Evolutionary conservation across 2,329 filamentous ascomycete species (phyloP), one percentile per base, ranked within the genome.

Genomic region (Cladosporium colombiae): DNA sequence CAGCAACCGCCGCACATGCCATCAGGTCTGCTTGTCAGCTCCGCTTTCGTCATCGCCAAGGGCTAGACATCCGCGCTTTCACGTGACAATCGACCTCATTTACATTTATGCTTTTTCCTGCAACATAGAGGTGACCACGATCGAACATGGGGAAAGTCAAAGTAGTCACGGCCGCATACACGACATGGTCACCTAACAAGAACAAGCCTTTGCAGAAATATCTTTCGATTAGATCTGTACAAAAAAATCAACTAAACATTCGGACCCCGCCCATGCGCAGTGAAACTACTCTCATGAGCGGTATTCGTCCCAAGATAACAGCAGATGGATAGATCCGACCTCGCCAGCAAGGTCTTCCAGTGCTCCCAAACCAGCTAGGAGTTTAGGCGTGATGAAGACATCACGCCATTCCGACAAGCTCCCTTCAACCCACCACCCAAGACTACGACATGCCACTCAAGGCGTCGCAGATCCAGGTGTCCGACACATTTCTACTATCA

Each of bases 161-260:
- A 44, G 7, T 7, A 8, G 10, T 46, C n/a, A 46, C 40, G 5
- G 8, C 3, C 3, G 2, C 1, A 11, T 46, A 21, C 21, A 21
- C 40, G 10, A 21, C 50, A 53, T 29, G 3, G 5, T 29, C 50
- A 29, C 27, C 33, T 1, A 7, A 31, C 27, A 31, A 23, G 29
- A 23, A 46, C 33, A 44, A 27, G 16, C 16, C n/a, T 40, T 62
- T 44, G 49, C 60, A 55, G 50, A 63, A 55, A 63, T 55, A 46
- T 55, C 50, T 63, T 63, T 63, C 60, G 60, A 63, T 63, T 63
- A 63, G 49, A 55, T 63, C 60, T 63, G 60, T 31, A 56, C 60
- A 56, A 63, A 63, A 31, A 53, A 21, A 46, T 46, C n/a, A 18
- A 56, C 49, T 55, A 63, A 63, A 56, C 60, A 63, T 55, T 63